phyloP scores from a whole-genome alignment of 1,284 basidiomycete species.

The Mycena sp. region DNA sequence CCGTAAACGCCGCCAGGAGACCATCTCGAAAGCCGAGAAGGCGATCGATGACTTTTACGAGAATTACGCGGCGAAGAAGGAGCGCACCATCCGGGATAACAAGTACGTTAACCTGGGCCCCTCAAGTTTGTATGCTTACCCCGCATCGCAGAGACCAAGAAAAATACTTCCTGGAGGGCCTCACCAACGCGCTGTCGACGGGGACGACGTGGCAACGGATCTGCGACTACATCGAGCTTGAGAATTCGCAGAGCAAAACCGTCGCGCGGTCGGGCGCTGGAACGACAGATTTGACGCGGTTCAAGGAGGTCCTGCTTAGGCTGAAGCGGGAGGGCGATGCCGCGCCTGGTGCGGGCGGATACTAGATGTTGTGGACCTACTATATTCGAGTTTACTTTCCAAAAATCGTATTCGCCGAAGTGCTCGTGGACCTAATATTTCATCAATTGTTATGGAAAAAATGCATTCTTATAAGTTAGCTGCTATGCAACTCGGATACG shows the following conservation, averaged over 20 bases:
- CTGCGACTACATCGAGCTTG: slow-evolving; percentile 85
- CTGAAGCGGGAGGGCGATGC: slow-evolving; percentile 89
- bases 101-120: slow-evolving; percentile 70
- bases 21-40: slow-evolving; percentile 88
- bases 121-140: background rate
- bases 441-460: no score
- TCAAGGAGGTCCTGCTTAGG: slow-evolving; percentile 91
- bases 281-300: slow-evolving; percentile 88
- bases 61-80: slow-evolving; percentile 92
- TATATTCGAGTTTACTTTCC: no score
- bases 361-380: no score
- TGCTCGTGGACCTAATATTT: no score
- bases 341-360: slow-evolving; percentile 93
- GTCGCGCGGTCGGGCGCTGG: slow-evolving; percentile 88
- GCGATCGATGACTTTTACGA: slow-evolving; percentile 98
- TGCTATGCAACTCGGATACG: no score
- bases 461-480: no score
- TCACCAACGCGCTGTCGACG: slow-evolving; percentile 82
- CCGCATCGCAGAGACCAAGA: slow-evolving; percentile 82
- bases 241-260: slow-evolving; percentile 98
- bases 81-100: slow-evolving; percentile 93
- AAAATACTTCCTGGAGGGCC: slow-evolving; percentile 78
- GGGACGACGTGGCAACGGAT: slow-evolving; percentile 98
- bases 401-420: no score
- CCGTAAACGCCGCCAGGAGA: slow-evolving; percentile 85